A percentile compares a stretch with the other conserved stretches of the same genome.
phyloP scores from a whole-genome alignment of 345 rosid genomes.

The Lumnitzera littorea region DNA sequence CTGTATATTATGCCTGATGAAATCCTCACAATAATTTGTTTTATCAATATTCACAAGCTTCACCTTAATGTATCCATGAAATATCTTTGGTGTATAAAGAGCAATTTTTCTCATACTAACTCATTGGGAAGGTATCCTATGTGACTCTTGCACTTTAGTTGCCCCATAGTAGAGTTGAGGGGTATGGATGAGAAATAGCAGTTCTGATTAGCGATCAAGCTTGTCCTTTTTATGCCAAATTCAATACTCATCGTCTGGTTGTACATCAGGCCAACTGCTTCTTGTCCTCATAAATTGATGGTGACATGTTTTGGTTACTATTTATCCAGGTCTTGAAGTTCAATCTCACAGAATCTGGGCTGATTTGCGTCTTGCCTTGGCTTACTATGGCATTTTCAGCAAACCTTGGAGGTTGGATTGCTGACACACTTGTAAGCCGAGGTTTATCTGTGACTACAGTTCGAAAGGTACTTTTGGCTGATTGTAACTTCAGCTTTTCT shows the following conservation, averaged over 20 bases:
- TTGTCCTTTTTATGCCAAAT: too few relatives aligned
- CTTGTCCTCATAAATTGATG: too few relatives aligned
- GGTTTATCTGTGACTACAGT: slow-evolving; percentile 76
- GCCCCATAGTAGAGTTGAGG: too few relatives aligned
- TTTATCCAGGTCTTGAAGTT: slow-evolving; percentile 67
- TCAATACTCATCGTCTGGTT: too few relatives aligned
- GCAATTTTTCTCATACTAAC: too few relatives aligned
- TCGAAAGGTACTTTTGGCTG: slow-evolving; percentile 55
- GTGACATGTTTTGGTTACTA: slow-evolving; percentile 3
- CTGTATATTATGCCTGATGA: neutral
- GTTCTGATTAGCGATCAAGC: too few relatives aligned
- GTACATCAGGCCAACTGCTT: too few relatives aligned
- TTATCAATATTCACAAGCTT: neutral
- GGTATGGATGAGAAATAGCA: too few relatives aligned
- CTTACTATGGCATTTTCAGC: slow-evolving; percentile 95
- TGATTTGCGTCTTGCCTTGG: slow-evolving; percentile 82
- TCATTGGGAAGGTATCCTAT: too few relatives aligned
- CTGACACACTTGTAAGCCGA: slow-evolving; percentile 80
- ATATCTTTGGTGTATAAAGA: neutral
- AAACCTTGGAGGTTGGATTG: slow-evolving; percentile 94
- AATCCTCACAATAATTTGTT: neutral
- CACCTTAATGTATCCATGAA: too few relatives aligned
- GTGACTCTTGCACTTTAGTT: too few relatives aligned
- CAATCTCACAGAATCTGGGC: slow-evolving; percentile 86
- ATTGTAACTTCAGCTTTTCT: neutral